Evolutionary conservation across 169 alveolate genomes (phyloP).

Genomic region (Cyclospora cayetanensis): DNA sequence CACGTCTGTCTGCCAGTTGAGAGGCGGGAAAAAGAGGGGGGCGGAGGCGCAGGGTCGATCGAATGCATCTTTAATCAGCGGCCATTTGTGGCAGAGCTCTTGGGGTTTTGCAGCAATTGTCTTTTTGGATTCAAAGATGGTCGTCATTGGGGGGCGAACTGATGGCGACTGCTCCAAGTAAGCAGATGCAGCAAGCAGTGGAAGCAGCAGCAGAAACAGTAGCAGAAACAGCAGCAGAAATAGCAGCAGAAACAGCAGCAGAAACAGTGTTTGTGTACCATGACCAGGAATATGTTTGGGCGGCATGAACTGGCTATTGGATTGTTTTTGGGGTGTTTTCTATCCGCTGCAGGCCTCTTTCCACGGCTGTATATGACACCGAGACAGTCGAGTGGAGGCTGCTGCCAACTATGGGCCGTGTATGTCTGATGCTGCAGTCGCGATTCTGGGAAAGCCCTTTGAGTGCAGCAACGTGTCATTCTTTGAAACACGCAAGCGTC

Average conservation of each 20-base stretch:
- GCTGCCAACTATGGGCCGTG: constrained; percentile 65
- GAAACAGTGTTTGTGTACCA: not conserved
- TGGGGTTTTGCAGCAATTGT: constrained; percentile 20
- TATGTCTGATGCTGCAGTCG: not conserved
- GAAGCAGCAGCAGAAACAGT: not conserved
- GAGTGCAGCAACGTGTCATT: no score
- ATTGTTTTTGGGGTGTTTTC: not conserved
- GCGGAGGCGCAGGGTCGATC: no score
- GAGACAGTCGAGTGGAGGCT: constrained; percentile 94
- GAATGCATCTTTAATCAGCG: no score
- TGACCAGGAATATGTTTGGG: no score
- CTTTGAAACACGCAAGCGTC: no score
- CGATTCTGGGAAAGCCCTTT: no score
- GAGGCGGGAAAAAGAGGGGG: no score
- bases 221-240: not conserved
- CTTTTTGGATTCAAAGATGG: constrained; percentile 84
- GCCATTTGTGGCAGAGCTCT: not conserved
- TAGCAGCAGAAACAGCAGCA: not conserved
- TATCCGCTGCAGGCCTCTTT: constrained; percentile 77
- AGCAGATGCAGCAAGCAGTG: not conserved
- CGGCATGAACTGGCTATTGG: not conserved
- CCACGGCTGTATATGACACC: constrained; percentile 93
- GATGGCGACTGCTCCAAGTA: constrained; percentile 86
- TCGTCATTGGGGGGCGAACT: constrained; percentile 96
- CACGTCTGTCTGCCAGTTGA: no score